These are phyloP conservation scores for Dipodascus geniculatus DNA, from an alignment of 805 yeast genomes.

Conservation along the genomic window DNA sequence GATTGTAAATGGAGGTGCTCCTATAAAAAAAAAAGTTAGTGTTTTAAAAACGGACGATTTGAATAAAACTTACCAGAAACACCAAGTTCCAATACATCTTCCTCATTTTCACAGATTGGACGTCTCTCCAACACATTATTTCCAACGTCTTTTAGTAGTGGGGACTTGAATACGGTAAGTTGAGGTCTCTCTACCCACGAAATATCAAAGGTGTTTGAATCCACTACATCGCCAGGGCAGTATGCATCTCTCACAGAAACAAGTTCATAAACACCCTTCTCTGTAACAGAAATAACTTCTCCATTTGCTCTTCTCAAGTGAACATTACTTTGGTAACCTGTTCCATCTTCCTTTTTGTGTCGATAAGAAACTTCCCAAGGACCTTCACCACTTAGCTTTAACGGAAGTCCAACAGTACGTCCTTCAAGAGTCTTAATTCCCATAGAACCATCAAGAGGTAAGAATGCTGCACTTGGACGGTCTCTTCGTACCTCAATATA, in stretches of 20 bases:
- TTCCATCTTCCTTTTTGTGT: slow-evolving; percentile 8
- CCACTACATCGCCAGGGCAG: slow-evolving; percentile 37
- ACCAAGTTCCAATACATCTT: slow-evolving; percentile 37
- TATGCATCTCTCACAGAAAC: slow-evolving; percentile 36
- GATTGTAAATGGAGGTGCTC: slow-evolving; percentile 52
- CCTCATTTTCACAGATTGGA: slow-evolving; percentile 38
- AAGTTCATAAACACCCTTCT: slow-evolving; percentile 39
- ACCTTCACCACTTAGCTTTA: slow-evolving; percentile 44
- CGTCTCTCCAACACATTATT: slow-evolving; percentile 24
- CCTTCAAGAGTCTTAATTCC: slow-evolving; percentile 37
- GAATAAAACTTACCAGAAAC: slow-evolving; percentile 33
- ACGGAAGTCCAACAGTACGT: slow-evolving; percentile 43
- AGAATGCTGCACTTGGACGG: slow-evolving; percentile 47
- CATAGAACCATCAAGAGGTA: slow-evolving; percentile 27
- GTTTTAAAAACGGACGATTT: background rate
- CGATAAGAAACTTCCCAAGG: slow-evolving; percentile 33
- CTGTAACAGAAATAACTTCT: slow-evolving; percentile 26
- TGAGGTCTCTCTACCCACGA: slow-evolving; percentile 37
- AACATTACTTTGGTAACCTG: slow-evolving; percentile 5
- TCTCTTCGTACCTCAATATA: slow-evolving; percentile 58
- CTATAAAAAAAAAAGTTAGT: slow-evolving; percentile 5
- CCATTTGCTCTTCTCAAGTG: slow-evolving; percentile 13
- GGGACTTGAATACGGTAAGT: slow-evolving; percentile 28
- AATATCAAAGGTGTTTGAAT: slow-evolving; percentile 29
- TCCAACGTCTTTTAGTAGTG: slow-evolving; percentile 12